Percentiles rank a stretch among this genome's conserved stretches.
Conservation (phyloP, 495 filamentous ascomycete genomes). For the Astrothelium subdiscretum region DNA sequence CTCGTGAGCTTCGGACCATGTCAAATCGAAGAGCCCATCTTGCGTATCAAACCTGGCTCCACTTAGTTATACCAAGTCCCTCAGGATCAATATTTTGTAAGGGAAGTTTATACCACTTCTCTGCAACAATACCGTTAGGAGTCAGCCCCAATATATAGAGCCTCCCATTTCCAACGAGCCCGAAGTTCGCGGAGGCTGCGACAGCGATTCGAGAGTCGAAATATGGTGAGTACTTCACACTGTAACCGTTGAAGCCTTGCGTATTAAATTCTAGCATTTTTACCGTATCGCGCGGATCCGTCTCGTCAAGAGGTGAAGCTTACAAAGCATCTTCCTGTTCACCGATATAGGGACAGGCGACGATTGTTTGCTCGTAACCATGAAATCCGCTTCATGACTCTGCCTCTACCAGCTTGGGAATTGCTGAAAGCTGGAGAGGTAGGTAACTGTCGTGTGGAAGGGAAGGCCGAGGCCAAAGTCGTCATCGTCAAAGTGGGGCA, state of each 20-base stretch:
- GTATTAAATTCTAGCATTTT: conserved; percentile 89
- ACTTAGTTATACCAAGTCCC: neutral
- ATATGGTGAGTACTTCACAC: conserved; percentile 95
- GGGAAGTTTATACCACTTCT: conserved; percentile 50
- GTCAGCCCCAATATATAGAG: conserved; percentile 73
- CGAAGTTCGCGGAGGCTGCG: conserved; percentile 78
- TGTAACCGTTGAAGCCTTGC: conserved; percentile 84
- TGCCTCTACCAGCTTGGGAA: neutral
- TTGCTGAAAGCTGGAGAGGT: neutral
- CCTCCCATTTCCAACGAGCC: conserved; percentile 90
- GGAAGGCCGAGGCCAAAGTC: neutral
- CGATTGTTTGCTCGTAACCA: neutral
- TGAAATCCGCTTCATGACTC: neutral
- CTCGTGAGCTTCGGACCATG: conserved; percentile 91
- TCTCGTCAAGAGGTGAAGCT: too few species aligned
- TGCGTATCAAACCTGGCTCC: conserved; percentile 75
- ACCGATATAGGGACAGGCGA: neutral
- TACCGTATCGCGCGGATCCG: too few species aligned
- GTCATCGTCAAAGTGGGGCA: neutral
- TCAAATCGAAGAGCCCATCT: conserved; percentile 85
- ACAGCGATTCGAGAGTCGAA: conserved; percentile 89
- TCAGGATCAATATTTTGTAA: too few species aligned
- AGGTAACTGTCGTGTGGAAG: neutral
- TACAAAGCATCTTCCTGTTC: too few species aligned
- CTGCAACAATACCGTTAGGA: conserved; percentile 65